A percentile compares a stretch with the other conserved stretches of the same genome.
phyloP scores from a whole-genome alignment of 495 filamentous ascomycete genomes.

The Penicillium canariense region DNA sequence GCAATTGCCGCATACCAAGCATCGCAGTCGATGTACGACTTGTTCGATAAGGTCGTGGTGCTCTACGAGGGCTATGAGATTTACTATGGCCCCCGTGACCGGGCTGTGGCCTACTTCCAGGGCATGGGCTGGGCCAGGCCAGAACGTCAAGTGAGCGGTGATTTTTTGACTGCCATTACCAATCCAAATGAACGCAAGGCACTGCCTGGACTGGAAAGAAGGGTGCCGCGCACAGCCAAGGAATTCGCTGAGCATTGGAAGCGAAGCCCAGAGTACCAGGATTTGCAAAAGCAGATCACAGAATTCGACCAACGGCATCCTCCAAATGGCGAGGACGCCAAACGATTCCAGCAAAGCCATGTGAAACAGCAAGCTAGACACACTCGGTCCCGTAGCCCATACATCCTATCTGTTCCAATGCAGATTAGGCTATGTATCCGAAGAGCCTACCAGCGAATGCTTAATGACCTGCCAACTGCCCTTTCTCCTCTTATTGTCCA shows the following conservation, averaged over 20 bases:
- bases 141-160: conserved; percentile 58
- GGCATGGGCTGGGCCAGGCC: conserved; percentile 57
- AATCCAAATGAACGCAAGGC: conserved; percentile 59
- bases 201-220: conserved; percentile 55
- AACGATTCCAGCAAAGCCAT: conserved; percentile 23
- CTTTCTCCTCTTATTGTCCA: conserved; percentile 70
- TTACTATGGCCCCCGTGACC: conserved; percentile 56
- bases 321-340: conserved; percentile 26
- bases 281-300: conserved; percentile 43
- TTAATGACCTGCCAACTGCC: conserved; percentile 68
- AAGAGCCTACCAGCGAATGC: conserved; percentile 51
- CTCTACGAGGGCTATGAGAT: conserved; percentile 63
- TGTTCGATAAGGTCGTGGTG: conserved; percentile 58
- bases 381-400: conserved; percentile 36
- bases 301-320: conserved; percentile 31
- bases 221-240: conserved; percentile 63
- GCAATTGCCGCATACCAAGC: conserved; percentile 83
- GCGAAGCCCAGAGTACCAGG: conserved; percentile 47
- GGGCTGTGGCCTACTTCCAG: conserved; percentile 59
- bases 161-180: conserved; percentile 73
- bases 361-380: conserved; percentile 30
- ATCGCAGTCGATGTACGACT: conserved; percentile 73
- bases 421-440: conserved; percentile 45
- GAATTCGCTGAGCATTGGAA: conserved; percentile 65
- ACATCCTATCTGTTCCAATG: conserved; percentile 46